Base-by-base conservation (phyloP, 805 yeast genomes). In the Kuraishia ogatae region DNA sequence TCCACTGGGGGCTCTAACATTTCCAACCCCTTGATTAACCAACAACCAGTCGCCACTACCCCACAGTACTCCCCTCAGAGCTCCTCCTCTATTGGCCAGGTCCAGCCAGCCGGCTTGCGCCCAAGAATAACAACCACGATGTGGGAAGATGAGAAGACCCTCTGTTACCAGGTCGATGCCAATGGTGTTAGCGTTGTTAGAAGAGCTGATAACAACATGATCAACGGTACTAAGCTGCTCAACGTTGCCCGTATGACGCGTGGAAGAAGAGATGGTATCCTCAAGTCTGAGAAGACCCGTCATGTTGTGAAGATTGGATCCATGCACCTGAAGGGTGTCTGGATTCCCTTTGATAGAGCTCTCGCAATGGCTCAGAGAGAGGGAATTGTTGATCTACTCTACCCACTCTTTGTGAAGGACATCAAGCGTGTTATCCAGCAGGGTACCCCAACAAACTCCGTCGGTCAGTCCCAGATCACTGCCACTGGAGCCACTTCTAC, bases 321-420 rank as follows among this genome's bases (percentile, higher is more conserved):
- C 17, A 84, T 84, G 88, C 86, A 84, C 66, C 71, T 84, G 59
- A 84, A 84, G 65, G 89, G 89, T 50, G 89, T 84, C 46, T 84
- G 89, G 89, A 83, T 84, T 53, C 89, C 89, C 5, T 84, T 84
- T 66, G 89, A 84, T 63, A 71, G 89, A 55, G 89, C 89, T 2
- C 68, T 84, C 43, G 82, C 84, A 46, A 77, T 84, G 79, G 88
- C 88, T 15, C 85, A 83, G 67, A 72, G 85, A 54, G 89, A 84
- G 66, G 82, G 82, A 43, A 83, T 81, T 53, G 83, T 80, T 22
- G 85, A 81, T 60, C 66, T 77, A 48, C 66, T 81, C 52, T 81
- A 81, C 61, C 85, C 85, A 2, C 68, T 81, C 52, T 81, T 81
- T 64, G 88, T 83, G 50, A 80, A 86, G 63, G 88, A 84, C 66